Conservation (phyloP, 2,329 filamentous ascomycete species). For the Gnomoniopsis sp. region DNA sequence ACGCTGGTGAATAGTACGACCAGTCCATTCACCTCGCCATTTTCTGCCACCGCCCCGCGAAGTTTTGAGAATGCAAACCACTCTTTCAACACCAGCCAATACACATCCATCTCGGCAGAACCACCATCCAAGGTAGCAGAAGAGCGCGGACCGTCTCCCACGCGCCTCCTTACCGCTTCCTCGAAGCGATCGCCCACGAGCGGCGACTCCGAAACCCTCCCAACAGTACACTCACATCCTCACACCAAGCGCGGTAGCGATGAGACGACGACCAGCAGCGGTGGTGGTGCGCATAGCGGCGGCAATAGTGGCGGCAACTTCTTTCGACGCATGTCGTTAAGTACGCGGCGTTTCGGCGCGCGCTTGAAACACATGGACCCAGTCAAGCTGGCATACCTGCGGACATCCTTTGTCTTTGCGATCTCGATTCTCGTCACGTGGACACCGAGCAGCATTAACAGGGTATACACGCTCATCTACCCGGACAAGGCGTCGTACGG, state of each 20-base stretch:
- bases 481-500: slow-evolving; percentile 54
- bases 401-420: slow-evolving; percentile 59
- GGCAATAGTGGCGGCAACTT: neutral
- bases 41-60: neutral
- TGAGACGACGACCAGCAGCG: neutral
- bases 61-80: slow-evolving; percentile 8
- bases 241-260: neutral
- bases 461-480: slow-evolving; percentile 64
- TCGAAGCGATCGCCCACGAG: neutral
- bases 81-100: slow-evolving; percentile 16
- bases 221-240: neutral
- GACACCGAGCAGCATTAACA: slow-evolving; percentile 69
- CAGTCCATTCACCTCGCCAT: neutral
- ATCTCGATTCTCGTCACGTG: slow-evolving; percentile 59
- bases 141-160: slow-evolving; percentile 6
- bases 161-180: neutral
- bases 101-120: slow-evolving; percentile 12
- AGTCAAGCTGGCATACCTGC: slow-evolving; percentile 58
- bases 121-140: neutral
- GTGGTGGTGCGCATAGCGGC: neutral
- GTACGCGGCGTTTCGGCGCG: slow-evolving; percentile 21
- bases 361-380: slow-evolving; percentile 47
- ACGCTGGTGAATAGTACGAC: slow-evolving; percentile 2
- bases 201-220: neutral
- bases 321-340: slow-evolving; percentile 15